Conservation (phyloP, 1,139 yeast genomes). For the Kluyveromyces sp. region DNA sequence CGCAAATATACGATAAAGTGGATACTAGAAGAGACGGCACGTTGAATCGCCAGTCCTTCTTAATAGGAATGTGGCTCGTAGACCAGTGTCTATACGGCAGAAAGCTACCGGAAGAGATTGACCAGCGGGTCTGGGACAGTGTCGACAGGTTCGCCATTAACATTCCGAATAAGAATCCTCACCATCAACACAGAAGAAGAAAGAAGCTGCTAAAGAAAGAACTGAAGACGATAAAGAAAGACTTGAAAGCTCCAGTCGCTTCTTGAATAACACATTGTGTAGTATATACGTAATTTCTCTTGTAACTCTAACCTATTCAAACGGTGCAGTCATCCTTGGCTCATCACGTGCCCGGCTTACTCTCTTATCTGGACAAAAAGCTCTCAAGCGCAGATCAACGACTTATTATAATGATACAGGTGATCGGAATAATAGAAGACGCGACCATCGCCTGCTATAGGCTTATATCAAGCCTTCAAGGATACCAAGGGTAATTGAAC, state of each 20-base stretch:
- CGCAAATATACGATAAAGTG: conserved; percentile 71
- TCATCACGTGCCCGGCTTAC: neutral
- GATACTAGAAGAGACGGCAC: conserved; percentile 74
- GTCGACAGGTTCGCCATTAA: conserved; percentile 38
- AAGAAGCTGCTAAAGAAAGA: conserved; percentile 30
- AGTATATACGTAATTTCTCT: neutral
- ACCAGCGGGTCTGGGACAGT: conserved; percentile 58
- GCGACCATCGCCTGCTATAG: no score
- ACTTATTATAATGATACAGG: no score
- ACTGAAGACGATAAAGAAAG: conserved; percentile 28
- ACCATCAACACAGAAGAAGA: conserved; percentile 26
- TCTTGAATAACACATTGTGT: neutral
- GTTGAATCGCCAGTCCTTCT: conserved; percentile 69
- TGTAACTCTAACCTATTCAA: neutral
- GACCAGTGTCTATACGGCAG: conserved; percentile 95
- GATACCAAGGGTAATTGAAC: no score
- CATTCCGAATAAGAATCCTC: conserved; percentile 19
- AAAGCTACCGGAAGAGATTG: conserved; percentile 65
- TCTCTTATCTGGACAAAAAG: neutral
- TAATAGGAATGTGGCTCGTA: conserved; percentile 93
- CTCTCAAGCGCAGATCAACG: neutral
- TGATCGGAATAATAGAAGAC: no score
- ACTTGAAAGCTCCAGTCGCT: conserved; percentile 14
- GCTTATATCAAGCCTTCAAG: no score
- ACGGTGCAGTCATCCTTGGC: neutral